A percentile compares a stretch with the other conserved stretches of the same genome.
These are phyloP conservation scores for Malus fusca DNA, from an alignment of 306 rosid species.

Conservation along the genomic window DNA sequence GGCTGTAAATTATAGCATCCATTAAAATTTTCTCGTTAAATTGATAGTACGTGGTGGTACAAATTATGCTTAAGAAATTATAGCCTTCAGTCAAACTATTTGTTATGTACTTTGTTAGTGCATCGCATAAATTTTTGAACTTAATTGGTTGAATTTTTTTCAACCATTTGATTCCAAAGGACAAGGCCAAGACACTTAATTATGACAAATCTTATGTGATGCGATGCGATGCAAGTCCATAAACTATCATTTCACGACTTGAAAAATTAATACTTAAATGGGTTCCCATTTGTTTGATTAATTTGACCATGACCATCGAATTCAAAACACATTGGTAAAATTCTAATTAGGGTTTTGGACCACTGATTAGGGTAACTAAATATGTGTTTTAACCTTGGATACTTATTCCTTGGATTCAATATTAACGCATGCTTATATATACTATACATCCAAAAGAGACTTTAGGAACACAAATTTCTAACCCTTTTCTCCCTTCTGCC, in stretches of 20 bases:
- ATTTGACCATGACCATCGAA: conserved; percentile 31
- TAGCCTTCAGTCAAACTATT: not conserved
- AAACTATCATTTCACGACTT: not conserved
- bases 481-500: conserved; percentile 35
- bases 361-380: not conserved
- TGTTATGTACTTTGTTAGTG: not conserved
- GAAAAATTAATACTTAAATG: conserved; percentile 13
- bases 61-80: not conserved
- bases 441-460: conserved; percentile 43
- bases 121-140: not conserved
- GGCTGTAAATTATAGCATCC: no score
- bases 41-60: conserved; percentile 6
- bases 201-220: not conserved
- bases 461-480: conserved; percentile 69
- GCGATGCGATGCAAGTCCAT: not conserved
- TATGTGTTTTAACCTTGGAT: conserved; percentile 49
- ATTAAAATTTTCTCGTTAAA: not conserved
- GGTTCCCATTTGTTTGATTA: conserved; percentile 24
- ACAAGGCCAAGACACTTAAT: not conserved
- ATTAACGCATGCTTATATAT: conserved; percentile 31
- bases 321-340: conserved; percentile 16
- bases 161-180: not conserved
- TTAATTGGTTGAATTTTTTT: not conserved
- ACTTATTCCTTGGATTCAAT: conserved; percentile 78
- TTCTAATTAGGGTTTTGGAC: conserved; percentile 5